Evolutionary conservation across 2,329 filamentous ascomycete species (phyloP).

Genomic region (Cryphonectria naterciae): DNA sequence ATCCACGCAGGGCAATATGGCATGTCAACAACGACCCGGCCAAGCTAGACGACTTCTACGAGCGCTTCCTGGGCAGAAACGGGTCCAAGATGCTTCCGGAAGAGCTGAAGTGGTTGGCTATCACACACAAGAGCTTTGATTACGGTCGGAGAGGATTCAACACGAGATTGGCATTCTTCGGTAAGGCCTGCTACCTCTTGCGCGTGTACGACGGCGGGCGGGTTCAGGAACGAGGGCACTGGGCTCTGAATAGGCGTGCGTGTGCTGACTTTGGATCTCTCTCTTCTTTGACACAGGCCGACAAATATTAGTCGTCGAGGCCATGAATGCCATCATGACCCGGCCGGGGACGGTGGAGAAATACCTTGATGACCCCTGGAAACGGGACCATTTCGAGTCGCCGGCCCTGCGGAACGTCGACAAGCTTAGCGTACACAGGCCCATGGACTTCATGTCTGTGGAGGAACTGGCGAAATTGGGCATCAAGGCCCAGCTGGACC

Average conservation of each 20-base stretch:
- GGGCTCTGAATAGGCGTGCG: too few species aligned
- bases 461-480: constrained; percentile 71
- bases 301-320: constrained; percentile 36
- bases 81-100: constrained; percentile 79
- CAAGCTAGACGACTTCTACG: constrained; percentile 77
- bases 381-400: constrained; percentile 70
- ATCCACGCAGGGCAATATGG: constrained; percentile 60
- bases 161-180: constrained; percentile 86
- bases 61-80: constrained; percentile 71
- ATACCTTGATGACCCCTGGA: constrained; percentile 39
- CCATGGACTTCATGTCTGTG: constrained; percentile 65
- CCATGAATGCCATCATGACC: constrained; percentile 36
- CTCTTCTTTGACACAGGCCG: constrained; percentile 29
- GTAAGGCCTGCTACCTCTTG: constrained; percentile 51
- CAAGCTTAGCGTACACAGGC: constrained; percentile 67
- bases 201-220: not conserved
- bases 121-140: constrained; percentile 98
- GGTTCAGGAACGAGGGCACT: not conserved
- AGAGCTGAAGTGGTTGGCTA: constrained; percentile 93
- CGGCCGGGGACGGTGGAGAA: constrained; percentile 13
- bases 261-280: not conserved
- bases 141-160: constrained; percentile 94
- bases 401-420: constrained; percentile 72
- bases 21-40: constrained; percentile 75
- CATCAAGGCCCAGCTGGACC: constrained; percentile 68